phyloP scores from a whole-genome alignment of 1,139 yeast genomes.

The Blastobotrys niveus region DNA sequence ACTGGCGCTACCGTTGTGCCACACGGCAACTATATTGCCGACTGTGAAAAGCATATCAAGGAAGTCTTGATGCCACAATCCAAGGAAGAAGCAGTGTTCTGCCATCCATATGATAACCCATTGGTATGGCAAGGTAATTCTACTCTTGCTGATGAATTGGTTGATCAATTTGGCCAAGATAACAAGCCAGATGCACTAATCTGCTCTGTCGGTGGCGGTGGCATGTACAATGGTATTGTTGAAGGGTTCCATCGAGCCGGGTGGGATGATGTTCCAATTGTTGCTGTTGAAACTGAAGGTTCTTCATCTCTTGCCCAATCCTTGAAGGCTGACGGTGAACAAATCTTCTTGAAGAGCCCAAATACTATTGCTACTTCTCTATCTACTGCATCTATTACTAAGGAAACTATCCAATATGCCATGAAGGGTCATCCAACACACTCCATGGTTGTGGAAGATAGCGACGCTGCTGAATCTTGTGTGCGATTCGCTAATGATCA shows the following conservation, averaged over 20 bases:
- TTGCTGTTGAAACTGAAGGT: constrained; percentile 63
- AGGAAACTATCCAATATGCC: constrained; percentile 45
- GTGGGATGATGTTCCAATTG: constrained; percentile 42
- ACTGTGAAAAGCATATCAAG: constrained; percentile 52
- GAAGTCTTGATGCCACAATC: constrained; percentile 34
- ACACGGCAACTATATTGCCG: constrained; percentile 55
- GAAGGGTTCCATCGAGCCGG: constrained; percentile 47
- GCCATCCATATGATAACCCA: constrained; percentile 65
- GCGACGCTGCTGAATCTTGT: constrained; percentile 51
- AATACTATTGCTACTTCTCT: constrained; percentile 57
- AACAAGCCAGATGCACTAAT: constrained; percentile 51
- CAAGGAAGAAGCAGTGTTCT: constrained; percentile 41
- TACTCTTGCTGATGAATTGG: constrained; percentile 52
- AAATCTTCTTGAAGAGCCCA: constrained; percentile 42
- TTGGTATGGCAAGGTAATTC: constrained; percentile 70
- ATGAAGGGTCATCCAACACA: constrained; percentile 36
- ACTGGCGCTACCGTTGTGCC: constrained; percentile 55
- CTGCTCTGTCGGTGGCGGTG: constrained; percentile 76
- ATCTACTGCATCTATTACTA: constrained; percentile 54
- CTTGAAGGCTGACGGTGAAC: constrained; percentile 36
- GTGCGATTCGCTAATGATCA: constrained; percentile 47
- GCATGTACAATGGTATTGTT: constrained; percentile 59
- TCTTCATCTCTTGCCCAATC: constrained; percentile 54
- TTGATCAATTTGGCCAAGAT: constrained; percentile 36
- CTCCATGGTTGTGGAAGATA: constrained; percentile 49